Percentiles rank a stretch among this genome's conserved stretches.
Conservation (phyloP, 179 eudicot species). For the Dionaea muscipula region DNA sequence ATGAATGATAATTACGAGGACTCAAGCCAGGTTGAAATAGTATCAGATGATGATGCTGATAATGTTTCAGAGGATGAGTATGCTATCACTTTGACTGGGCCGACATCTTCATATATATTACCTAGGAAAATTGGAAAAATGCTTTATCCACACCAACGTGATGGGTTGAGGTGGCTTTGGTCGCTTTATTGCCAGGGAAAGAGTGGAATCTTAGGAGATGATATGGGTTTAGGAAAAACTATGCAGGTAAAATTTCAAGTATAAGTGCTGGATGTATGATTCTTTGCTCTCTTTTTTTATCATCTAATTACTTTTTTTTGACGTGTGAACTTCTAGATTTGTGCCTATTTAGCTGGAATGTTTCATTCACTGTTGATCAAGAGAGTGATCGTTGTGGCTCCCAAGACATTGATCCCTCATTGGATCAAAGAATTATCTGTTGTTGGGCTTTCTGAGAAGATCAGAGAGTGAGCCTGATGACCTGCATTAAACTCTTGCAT, state of each 20-base stretch:
- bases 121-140: conserved; percentile 54
- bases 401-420: conserved; percentile 86
- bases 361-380: conserved; percentile 57
- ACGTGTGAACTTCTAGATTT: conserved; percentile 36
- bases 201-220: conserved; percentile 97
- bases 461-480: conserved; percentile 65
- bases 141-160: conserved; percentile 92
- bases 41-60: conserved; percentile 23
- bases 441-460: conserved; percentile 65
- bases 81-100: conserved; percentile 35
- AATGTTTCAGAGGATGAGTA: conserved; percentile 25
- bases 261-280: not conserved
- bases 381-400: conserved; percentile 81
- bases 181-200: conserved; percentile 82
- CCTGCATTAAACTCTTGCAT: not conserved
- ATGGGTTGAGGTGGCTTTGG: conserved; percentile 97
- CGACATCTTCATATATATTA: conserved; percentile 39
- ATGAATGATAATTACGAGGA: conserved; percentile 17
- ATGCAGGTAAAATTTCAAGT: conserved; percentile 64
- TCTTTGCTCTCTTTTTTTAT: not conserved
- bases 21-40: conserved; percentile 25
- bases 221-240: conserved; percentile 97
- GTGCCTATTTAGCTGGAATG: conserved; percentile 75
- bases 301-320: conserved; percentile 2
- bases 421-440: conserved; percentile 84